Percentiles rank a stretch among this genome's conserved stretches.
phyloP scores from a whole-genome alignment of 352 stramenopile species.

The Elongisporangium prolatum region DNA sequence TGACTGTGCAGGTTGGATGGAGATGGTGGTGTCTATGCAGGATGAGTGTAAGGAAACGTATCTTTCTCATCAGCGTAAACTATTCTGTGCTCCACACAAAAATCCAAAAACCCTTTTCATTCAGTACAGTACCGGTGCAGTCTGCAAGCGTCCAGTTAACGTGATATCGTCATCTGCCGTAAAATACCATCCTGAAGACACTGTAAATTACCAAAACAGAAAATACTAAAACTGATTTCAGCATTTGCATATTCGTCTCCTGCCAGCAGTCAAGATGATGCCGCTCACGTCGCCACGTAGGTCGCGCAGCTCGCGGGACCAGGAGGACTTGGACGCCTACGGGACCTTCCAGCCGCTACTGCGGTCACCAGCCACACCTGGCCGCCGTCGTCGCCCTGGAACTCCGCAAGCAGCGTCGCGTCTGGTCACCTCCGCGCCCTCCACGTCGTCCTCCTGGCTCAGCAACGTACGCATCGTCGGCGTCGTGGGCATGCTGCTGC shows the following conservation, averaged over 20 bases:
- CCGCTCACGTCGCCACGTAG: background rate
- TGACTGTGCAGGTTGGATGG: background rate
- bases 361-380: background rate
- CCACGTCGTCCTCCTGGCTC: background rate
- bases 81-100: too few relatives aligned
- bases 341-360: constrained; percentile 3
- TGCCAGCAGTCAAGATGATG: background rate
- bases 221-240: background rate
- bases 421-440: background rate
- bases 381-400: background rate
- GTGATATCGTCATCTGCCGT: background rate
- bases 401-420: background rate
- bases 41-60: constrained; percentile 1
- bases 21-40: background rate
- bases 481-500: constrained; percentile 2
- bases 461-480: constrained; percentile 9
- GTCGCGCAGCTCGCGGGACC: background rate
- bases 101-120: background rate
- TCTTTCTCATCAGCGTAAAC: background rate
- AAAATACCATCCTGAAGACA: background rate
- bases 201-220: background rate
- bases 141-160: background rate
- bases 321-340: constrained; percentile 2
- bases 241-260: constrained; percentile 1
- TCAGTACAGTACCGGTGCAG: background rate